A percentile compares a stretch with the other conserved stretches of the same genome.
These are phyloP conservation scores for Hymenoscyphus albidus DNA, from an alignment of 2,329 filamentous ascomycete species.

Conservation along the genomic window DNA sequence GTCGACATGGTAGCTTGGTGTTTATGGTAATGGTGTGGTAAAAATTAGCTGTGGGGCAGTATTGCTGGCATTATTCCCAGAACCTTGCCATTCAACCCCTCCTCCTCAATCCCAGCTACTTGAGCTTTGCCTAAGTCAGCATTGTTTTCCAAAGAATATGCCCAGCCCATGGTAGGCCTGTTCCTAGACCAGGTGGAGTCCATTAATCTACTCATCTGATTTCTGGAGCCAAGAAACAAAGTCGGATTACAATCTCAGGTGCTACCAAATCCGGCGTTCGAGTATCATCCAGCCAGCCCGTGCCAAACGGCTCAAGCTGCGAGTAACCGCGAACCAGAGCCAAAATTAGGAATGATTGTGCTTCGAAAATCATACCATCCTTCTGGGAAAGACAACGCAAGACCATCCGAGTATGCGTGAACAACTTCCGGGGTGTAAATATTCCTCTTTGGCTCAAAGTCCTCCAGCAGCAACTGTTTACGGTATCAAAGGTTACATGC, in stretches of 20 bases:
- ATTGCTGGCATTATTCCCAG: neutral
- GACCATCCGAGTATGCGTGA: neutral
- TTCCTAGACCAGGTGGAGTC: neutral
- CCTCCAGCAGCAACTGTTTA: slow-evolving; percentile 2
- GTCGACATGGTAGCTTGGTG: neutral
- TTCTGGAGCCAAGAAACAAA: neutral
- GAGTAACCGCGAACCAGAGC: slow-evolving; percentile 1
- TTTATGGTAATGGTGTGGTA: slow-evolving; percentile 1
- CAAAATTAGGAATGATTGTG: neutral
- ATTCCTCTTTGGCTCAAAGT: neutral
- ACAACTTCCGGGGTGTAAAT: neutral
- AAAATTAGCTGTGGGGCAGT: neutral
- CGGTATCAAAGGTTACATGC: slow-evolving; percentile 9
- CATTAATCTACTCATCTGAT: neutral
- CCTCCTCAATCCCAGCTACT: neutral
- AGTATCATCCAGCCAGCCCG: slow-evolving; percentile 4
- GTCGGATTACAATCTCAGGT: slow-evolving; percentile 1
- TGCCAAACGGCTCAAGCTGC: neutral
- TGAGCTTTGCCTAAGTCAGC: neutral
- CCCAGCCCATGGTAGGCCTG: neutral
- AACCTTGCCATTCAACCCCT: neutral
- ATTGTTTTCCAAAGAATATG: neutral
- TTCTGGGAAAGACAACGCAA: slow-evolving; percentile 4
- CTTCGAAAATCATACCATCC: slow-evolving; percentile 4
- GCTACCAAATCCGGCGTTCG: neutral